phyloP scores from a whole-genome alignment of 345 rosid species.

The Cardamine chenopodiifolia region DNA sequence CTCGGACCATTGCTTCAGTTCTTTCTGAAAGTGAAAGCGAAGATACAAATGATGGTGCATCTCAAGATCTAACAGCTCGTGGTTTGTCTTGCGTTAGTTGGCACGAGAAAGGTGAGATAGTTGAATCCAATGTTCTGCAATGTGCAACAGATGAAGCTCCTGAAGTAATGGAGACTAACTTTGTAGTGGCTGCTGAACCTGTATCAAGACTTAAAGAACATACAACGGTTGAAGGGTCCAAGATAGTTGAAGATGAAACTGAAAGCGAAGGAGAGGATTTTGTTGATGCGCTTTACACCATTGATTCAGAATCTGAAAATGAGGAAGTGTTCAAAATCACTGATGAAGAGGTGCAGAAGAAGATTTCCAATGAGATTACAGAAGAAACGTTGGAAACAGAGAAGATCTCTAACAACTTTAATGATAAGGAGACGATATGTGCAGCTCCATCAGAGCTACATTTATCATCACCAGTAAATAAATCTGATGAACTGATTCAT shows the following conservation, averaged over 20 bases:
- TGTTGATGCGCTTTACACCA: slow-evolving; percentile 89
- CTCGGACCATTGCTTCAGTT: slow-evolving; percentile 51
- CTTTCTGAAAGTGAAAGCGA: slow-evolving; percentile 47
- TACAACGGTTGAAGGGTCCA: slow-evolving; percentile 58
- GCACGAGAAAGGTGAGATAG: slow-evolving; percentile 82
- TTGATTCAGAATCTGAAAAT: slow-evolving; percentile 71
- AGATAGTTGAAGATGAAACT: slow-evolving; percentile 57
- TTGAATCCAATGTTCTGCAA: slow-evolving; percentile 47
- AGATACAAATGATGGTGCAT: slow-evolving; percentile 46
- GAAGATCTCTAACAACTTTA: not conserved
- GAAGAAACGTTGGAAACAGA: slow-evolving; percentile 31
- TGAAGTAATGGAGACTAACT: slow-evolving; percentile 9
- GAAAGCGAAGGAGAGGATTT: slow-evolving; percentile 81
- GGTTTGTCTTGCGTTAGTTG: slow-evolving; percentile 57
- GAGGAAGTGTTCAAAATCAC: slow-evolving; percentile 39
- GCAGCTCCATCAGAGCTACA: slow-evolving; percentile 23
- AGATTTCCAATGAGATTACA: slow-evolving; percentile 12
- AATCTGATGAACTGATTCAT: slow-evolving; percentile 40
- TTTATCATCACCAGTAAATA: slow-evolving; percentile 36
- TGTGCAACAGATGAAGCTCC: slow-evolving; percentile 38
- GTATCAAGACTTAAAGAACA: slow-evolving; percentile 40
- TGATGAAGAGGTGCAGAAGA: slow-evolving; percentile 24
- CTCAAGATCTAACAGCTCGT: slow-evolving; percentile 47
- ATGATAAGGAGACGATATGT: slow-evolving; percentile 23
- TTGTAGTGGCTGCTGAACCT: slow-evolving; percentile 30